Evolutionary conservation across 1,284 basidiomycete species (phyloP).

Genomic region (Cryptococcus jaspeensis): DNA sequence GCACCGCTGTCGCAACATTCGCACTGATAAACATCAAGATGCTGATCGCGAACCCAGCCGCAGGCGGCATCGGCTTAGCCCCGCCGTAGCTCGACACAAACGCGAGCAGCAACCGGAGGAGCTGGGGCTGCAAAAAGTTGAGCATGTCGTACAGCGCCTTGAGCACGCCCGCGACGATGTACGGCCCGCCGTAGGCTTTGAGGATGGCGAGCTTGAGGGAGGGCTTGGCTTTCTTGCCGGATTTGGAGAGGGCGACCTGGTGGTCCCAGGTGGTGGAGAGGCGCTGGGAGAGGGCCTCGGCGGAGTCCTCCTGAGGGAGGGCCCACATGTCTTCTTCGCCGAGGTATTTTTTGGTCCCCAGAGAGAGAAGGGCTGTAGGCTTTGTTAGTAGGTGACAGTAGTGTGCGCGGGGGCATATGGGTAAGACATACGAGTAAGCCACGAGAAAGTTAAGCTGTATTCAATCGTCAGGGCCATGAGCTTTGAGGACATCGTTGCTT

Average conservation of each 20-base stretch:
- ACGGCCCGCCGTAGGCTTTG: constrained; percentile 75
- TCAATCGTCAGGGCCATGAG: constrained; percentile 46
- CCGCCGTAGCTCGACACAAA: constrained; percentile 72
- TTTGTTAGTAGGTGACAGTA: neutral
- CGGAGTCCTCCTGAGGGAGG: constrained; percentile 67
- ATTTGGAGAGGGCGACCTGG: constrained; percentile 41
- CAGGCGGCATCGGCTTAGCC: constrained; percentile 38
- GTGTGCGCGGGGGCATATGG: too few species aligned
- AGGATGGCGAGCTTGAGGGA: constrained; percentile 72
- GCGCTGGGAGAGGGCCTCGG: constrained; percentile 65
- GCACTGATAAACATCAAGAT: constrained; percentile 75
- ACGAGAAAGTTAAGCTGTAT: constrained; percentile 42
- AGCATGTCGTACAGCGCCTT: constrained; percentile 78
- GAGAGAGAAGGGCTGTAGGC: constrained; percentile 28
- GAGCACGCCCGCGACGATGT: constrained; percentile 63
- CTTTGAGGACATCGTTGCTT: neutral
- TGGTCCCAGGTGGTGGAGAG: constrained; percentile 57
- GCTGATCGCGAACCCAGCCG: constrained; percentile 72
- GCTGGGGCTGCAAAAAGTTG: constrained; percentile 83
- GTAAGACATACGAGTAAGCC: constrained; percentile 37
- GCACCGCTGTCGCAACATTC: constrained; percentile 71
- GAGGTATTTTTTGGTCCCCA: constrained; percentile 56
- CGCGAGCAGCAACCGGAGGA: constrained; percentile 73
- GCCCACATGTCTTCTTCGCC: constrained; percentile 74
- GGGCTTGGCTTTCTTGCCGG: constrained; percentile 63